Evolutionary conservation across 2,329 filamentous ascomycete genomes (phyloP).

Genomic region (Aspergillus sojae): DNA sequence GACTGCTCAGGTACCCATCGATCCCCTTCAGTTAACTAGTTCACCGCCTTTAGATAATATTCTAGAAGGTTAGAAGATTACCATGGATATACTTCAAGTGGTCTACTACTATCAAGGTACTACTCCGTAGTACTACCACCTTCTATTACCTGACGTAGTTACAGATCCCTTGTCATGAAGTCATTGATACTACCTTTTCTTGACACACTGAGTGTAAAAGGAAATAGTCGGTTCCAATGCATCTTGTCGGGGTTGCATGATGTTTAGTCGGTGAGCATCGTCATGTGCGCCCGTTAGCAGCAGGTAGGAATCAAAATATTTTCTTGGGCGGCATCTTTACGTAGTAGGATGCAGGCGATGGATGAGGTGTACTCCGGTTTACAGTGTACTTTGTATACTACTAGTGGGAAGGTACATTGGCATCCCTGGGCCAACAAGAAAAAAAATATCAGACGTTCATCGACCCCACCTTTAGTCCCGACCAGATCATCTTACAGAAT

Average conservation of each 20-base stretch:
- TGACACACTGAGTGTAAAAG: neutral
- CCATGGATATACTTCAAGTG: neutral
- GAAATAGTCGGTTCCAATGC: neutral
- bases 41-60: neutral
- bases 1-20: neutral
- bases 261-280: neutral
- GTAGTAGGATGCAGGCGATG: neutral
- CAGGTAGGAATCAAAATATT: neutral
- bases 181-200: neutral
- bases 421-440: slow-evolving; percentile 1
- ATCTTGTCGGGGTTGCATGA: neutral
- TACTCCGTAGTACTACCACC: neutral
- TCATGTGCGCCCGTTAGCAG: neutral
- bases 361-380: slow-evolving; percentile 2
- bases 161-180: neutral
- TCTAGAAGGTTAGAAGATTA: neutral
- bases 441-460: slow-evolving; percentile 3
- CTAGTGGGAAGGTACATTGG: neutral
- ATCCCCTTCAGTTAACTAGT: neutral
- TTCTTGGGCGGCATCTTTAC: neutral
- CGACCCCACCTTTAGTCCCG: neutral
- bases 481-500: slow-evolving; percentile 2
- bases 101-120: neutral
- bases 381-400: slow-evolving; percentile 6
- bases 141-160: neutral